phyloP scores from a whole-genome alignment of 139 green algal species.

The Micractinium conductrix region DNA sequence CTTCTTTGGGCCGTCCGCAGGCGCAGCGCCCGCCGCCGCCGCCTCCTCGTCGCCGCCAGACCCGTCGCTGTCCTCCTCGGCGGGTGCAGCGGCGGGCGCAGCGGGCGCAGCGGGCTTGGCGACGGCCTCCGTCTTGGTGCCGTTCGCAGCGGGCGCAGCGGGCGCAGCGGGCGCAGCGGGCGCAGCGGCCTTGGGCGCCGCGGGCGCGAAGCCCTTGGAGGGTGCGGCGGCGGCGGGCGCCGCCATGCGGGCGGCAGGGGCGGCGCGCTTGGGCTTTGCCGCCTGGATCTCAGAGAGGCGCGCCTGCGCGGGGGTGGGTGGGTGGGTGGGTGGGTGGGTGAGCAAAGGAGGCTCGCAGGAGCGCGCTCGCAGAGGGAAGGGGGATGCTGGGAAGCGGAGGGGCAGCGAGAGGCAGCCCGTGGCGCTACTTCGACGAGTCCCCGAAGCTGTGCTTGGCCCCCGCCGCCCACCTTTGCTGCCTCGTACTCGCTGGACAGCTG shows the following conservation, averaged over 20 bases:
- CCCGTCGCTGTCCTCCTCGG: too few species aligned
- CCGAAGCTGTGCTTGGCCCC: neutral
- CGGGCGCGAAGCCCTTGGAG: neutral
- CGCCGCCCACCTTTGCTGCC: constrained; percentile 31
- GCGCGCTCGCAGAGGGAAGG: neutral
- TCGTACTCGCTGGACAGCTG: constrained; percentile 45
- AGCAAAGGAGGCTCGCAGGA: too few species aligned
- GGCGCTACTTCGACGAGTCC: neutral
- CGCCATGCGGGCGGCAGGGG: neutral
- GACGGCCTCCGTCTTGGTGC: too few species aligned
- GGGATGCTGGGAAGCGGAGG: too few species aligned
- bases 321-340: too few species aligned
- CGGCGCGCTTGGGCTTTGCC: constrained; percentile 5
- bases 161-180: neutral
- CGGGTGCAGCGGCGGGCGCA: neutral
- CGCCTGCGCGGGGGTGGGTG: too few species aligned
- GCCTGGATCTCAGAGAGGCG: constrained; percentile 20
- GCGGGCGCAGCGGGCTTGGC: neutral
- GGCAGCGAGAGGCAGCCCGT: neutral
- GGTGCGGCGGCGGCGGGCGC: neutral
- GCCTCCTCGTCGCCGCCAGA: too few species aligned
- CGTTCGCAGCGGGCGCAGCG: neutral
- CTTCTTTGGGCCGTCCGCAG: neutral
- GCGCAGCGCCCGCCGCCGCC: neutral
- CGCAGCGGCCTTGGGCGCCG: neutral